phyloP scores from a whole-genome alignment of 805 yeast species.

The Blastobotrys attinorum region DNA sequence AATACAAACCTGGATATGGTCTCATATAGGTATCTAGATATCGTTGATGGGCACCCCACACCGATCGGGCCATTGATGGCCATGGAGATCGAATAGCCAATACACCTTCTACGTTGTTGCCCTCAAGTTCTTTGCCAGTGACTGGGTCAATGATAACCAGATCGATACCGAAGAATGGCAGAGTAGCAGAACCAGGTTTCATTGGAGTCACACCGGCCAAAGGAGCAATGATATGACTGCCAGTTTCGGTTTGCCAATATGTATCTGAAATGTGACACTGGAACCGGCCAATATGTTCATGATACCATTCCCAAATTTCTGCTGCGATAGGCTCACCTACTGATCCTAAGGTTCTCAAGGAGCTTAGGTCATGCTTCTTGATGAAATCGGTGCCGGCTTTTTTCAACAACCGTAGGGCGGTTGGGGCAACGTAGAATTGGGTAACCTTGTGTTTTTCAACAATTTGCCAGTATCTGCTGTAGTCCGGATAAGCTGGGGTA shows the following conservation, averaged over 20 bases:
- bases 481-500: slow-evolving; percentile 95
- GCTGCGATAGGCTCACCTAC: slow-evolving; percentile 99
- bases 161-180: slow-evolving; percentile 93
- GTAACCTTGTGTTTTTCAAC: slow-evolving; percentile 86
- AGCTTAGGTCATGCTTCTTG: slow-evolving; percentile 70
- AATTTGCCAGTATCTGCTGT: slow-evolving; percentile 94
- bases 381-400: slow-evolving; percentile 85
- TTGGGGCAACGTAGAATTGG: slow-evolving; percentile 97
- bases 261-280: slow-evolving; percentile 91
- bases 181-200: slow-evolving; percentile 95
- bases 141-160: slow-evolving; percentile 92
- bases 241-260: slow-evolving; percentile 98
- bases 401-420: slow-evolving; percentile 85
- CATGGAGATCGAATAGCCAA: slow-evolving; percentile 83
- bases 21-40: slow-evolving; percentile 86
- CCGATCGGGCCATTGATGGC: slow-evolving; percentile 99
- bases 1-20: slow-evolving; percentile 89
- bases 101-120: slow-evolving; percentile 93
- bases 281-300: slow-evolving; percentile 82
- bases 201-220: slow-evolving; percentile 91
- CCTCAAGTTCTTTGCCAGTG: slow-evolving; percentile 73
- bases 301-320: slow-evolving; percentile 98
- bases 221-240: slow-evolving; percentile 91
- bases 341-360: slow-evolving; percentile 89
- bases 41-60: slow-evolving; percentile 80